Conservation (phyloP, 768 basidiomycete species). For the Boletales sp. region DNA sequence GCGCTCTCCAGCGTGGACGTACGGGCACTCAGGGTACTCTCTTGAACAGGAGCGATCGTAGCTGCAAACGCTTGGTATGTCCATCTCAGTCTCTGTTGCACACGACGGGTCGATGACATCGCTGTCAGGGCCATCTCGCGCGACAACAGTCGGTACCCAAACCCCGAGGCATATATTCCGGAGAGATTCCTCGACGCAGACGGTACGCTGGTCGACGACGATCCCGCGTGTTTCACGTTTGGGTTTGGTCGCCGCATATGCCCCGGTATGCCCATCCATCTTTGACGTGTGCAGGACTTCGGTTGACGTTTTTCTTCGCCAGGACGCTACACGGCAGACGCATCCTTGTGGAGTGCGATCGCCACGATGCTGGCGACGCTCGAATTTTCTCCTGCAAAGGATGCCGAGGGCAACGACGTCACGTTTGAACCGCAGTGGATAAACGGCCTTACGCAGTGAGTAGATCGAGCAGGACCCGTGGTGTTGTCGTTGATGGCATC, state of each 20-base stretch:
- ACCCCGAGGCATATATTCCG: conserved; percentile 3
- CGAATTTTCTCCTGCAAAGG: neutral
- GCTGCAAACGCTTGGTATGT: conserved; percentile 11
- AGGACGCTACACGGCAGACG: conserved; percentile 5
- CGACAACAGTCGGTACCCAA: conserved; percentile 4
- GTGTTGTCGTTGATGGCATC: too few species aligned
- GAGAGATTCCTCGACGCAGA: conserved; percentile 11
- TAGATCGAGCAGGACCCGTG: neutral
- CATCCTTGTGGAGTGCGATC: conserved; percentile 5
- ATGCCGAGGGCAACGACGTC: neutral
- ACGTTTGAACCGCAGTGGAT: conserved; percentile 3
- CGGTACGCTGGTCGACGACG: conserved; percentile 3
- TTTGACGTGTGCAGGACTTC: neutral
- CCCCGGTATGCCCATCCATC: neutral
- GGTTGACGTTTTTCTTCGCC: neutral
- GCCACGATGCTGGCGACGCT: conserved; percentile 14
- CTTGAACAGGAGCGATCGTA: conserved; percentile 7
- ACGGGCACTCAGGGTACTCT: too few species aligned
- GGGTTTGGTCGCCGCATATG: conserved; percentile 13
- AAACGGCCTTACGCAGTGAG: conserved; percentile 8
- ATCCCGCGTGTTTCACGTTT: conserved; percentile 7
- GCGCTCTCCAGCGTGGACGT: neutral
- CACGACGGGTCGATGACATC: neutral
- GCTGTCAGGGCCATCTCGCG: conserved; percentile 4
- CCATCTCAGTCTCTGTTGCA: neutral